phyloP scores from a whole-genome alignment of 1,284 basidiomycete species.

The Ceratobasidium sp. region DNA sequence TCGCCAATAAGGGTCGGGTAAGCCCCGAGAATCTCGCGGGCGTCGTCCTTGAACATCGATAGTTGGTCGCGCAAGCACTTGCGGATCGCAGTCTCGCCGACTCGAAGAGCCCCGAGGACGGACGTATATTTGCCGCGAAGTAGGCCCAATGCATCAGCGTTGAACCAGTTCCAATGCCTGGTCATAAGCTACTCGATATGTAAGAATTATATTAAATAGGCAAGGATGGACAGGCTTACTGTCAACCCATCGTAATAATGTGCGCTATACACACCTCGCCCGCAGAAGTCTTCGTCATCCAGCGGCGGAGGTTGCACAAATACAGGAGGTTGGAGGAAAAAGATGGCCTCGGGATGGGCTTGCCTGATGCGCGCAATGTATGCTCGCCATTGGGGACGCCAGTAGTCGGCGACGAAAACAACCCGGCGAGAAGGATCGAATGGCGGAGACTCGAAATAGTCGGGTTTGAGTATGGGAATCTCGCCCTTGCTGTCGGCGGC shows the following conservation, averaged over 20 bases:
- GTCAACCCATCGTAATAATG: conserved; percentile 96
- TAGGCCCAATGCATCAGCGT: conserved; percentile 93
- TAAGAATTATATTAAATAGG: not conserved
- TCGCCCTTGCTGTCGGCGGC: conserved; percentile 1
- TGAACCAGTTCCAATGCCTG: conserved; percentile 96
- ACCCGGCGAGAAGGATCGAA: conserved; percentile 58
- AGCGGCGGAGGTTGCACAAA: conserved; percentile 79
- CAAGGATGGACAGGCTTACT: conserved; percentile 55
- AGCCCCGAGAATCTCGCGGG: conserved; percentile 65
- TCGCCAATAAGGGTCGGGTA: conserved; percentile 96
- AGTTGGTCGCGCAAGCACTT: conserved; percentile 87
- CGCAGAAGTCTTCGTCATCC: conserved; percentile 66
- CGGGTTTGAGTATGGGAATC: conserved; percentile 67
- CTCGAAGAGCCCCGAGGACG: conserved; percentile 61
- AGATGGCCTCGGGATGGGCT: conserved; percentile 85
- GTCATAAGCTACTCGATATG: conserved; percentile 66
- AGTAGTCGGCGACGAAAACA: conserved; percentile 84
- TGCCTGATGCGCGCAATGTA: conserved; percentile 75
- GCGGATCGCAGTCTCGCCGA: conserved; percentile 87
- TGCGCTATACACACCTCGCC: conserved; percentile 80
- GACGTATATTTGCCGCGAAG: conserved; percentile 84
- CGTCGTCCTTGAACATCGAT: conserved; percentile 79
- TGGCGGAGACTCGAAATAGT: conserved; percentile 77
- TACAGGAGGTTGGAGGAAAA: conserved; percentile 93
- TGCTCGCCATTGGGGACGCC: conserved; percentile 78